Percentiles rank a stretch among this genome's conserved stretches.
Evolutionary conservation across 768 basidiomycete genomes (phyloP).

Genomic region (Tricholoma sp.): DNA sequence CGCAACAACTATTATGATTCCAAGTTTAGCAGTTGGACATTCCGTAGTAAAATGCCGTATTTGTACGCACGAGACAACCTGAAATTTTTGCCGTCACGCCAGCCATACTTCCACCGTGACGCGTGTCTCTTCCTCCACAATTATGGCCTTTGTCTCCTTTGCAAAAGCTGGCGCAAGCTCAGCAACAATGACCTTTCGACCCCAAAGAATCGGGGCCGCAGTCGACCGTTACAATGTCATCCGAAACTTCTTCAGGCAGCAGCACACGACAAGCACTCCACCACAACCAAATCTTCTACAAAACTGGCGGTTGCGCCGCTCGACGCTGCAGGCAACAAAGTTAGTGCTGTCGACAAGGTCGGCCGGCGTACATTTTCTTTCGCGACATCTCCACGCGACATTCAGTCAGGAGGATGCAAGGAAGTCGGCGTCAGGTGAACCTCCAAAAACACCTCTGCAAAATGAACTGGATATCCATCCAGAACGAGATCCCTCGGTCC

Average conservation of each 20-base stretch:
- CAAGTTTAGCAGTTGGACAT: too few relatives aligned
- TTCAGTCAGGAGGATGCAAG: neutral
- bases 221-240: constrained; percentile 58
- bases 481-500: neutral
- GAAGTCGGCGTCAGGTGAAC: neutral
- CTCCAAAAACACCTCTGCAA: neutral
- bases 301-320: neutral
- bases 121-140: neutral
- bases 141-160: constrained; percentile 3
- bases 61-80: too few relatives aligned
- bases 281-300: neutral
- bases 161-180: constrained; percentile 8
- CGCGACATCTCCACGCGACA: constrained; percentile 18
- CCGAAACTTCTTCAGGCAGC: constrained; percentile 48
- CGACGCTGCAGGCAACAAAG: neutral
- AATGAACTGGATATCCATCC: neutral
- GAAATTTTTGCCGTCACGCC: neutral
- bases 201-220: constrained; percentile 15
- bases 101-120: neutral
- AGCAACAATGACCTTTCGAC: constrained; percentile 2
- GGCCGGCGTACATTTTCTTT: neutral
- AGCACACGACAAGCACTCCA: constrained; percentile 11
- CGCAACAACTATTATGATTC: neutral
- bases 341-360: neutral
- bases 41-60: too few relatives aligned